A percentile compares a stretch with the other conserved stretches of the same genome.
Conservation (phyloP, 768 basidiomycete genomes). For the Mycena maculata region DNA sequence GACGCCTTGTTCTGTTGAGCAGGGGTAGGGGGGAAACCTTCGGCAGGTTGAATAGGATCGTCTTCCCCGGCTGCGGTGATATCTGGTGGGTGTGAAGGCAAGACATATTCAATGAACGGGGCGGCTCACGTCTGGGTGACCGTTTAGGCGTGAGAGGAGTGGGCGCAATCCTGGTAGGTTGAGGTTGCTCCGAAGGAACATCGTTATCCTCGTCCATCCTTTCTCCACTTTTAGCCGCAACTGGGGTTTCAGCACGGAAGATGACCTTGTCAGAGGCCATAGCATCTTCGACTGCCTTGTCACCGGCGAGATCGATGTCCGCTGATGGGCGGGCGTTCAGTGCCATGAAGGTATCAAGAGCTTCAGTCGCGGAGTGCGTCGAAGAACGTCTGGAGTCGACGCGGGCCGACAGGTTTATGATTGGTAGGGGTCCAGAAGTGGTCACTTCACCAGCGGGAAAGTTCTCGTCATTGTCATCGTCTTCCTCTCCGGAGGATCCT, state of each 20-base stretch:
- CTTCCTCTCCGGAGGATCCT: conserved; percentile 54
- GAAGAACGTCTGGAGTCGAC: conserved; percentile 7
- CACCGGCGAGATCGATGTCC: conserved; percentile 40
- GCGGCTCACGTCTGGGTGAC: conserved; percentile 2
- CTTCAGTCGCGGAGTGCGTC: conserved; percentile 8
- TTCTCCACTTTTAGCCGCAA: conserved; percentile 1
- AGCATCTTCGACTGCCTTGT: conserved; percentile 49
- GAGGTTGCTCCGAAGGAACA: background rate
- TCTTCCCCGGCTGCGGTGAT: conserved; percentile 7
- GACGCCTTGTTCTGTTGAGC: conserved; percentile 25
- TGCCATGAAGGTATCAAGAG: conserved; percentile 2
- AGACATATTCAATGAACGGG: too few relatives aligned
- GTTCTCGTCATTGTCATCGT: conserved; percentile 54
- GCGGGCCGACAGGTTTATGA: background rate
- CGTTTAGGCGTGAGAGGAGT: conserved; percentile 4
- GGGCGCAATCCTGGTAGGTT: conserved; percentile 1
- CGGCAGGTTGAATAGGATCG: conserved; percentile 61
- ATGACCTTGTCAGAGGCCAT: conserved; percentile 47
- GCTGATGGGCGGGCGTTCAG: conserved; percentile 25
- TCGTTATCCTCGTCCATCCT: too few relatives aligned
- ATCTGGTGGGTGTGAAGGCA: conserved; percentile 1
- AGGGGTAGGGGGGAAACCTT: conserved; percentile 42
- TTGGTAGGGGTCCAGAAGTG: background rate
- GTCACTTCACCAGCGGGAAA: conserved; percentile 47
- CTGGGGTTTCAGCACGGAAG: conserved; percentile 29